phyloP scores from a whole-genome alignment of 768 basidiomycete genomes.

The Lentinus brumalis region DNA sequence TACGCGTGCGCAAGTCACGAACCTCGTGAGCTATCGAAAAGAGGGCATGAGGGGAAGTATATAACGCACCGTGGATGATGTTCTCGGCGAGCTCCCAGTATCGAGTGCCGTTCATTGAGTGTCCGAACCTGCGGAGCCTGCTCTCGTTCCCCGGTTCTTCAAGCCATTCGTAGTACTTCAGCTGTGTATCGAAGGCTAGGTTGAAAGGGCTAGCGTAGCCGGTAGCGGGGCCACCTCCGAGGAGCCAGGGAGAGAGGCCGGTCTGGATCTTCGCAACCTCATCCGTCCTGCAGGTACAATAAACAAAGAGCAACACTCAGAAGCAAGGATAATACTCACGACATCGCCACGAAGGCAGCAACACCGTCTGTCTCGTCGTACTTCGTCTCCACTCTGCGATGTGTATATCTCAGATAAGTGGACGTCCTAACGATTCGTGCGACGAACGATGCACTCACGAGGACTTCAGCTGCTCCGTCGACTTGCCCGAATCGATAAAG shows the following conservation, averaged over 20 bases:
- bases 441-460: slow-evolving; percentile 38
- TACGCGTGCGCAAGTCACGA: too few species aligned
- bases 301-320: background rate
- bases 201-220: slow-evolving; percentile 47
- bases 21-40: too few species aligned
- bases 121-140: slow-evolving; percentile 60
- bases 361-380: slow-evolving; percentile 64
- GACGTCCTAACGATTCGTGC: background rate
- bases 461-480: slow-evolving; percentile 37
- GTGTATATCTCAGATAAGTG: background rate
- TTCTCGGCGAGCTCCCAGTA: slow-evolving; percentile 53
- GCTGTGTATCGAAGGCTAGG: slow-evolving; percentile 39
- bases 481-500: slow-evolving; percentile 67
- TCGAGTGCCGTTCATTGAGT: slow-evolving; percentile 68
- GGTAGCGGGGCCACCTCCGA: background rate
- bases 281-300: background rate
- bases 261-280: slow-evolving; percentile 1
- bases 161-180: slow-evolving; percentile 46
- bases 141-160: slow-evolving; percentile 48
- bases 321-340: slow-evolving; percentile 41
- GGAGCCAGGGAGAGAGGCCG: slow-evolving; percentile 8
- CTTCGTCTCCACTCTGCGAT: slow-evolving; percentile 56
- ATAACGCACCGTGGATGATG: slow-evolving; percentile 33
- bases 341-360: slow-evolving; percentile 67
- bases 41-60: too few species aligned